Base-by-base conservation (phyloP, 805 yeast species). In the Yamadazyma kitorensis region DNA sequence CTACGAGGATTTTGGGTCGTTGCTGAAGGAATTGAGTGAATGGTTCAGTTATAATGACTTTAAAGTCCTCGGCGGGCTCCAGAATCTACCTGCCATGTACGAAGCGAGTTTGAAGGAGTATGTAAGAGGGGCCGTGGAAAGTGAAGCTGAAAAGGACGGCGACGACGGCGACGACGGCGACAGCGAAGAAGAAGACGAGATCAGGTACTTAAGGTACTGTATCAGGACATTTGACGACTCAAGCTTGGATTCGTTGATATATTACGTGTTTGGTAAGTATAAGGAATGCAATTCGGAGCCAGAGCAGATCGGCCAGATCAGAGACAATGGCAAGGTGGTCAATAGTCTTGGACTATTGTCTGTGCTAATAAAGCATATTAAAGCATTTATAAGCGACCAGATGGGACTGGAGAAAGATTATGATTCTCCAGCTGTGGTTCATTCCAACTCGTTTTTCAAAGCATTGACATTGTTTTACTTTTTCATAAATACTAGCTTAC, bases 41-140 rank as follows among this genome's bases (percentile, higher is more conserved):
- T 67, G 73, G 73, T 67, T 67, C 35, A 49, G 56, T 3, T 45
- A 42, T 25, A 44, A 52, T 28, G 72, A 67, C 44, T 56, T 55
- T 25, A 35, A 37, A 9, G 37, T 42, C 2, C 15, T 55, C 4
- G 37, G 34, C 10, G 37, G 33, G 2, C 13, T 34, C 13, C 13
- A 15, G 12, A 14, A 24, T 5, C 25, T 42, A 18, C 20, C 37
- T n/a, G 6, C 5, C 6, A 16, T 15, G 5, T 42, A 27, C 19
- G 16, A 27, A 11, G 17, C 22, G 14, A 24, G 27, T 2, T 18
- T 39, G n/a, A 9, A 2, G 6, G 5, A 9, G 20, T 37, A 17
- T 12, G n/a, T n/a, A n/a, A 23, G 10, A 14, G 15, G 4, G 12
- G 15, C n/a, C 17, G 6, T 17, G 5, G 12, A 17, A 12, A 8